Base-by-base conservation (phyloP, 495 filamentous ascomycete genomes). In the Penicillium subrubescens region DNA sequence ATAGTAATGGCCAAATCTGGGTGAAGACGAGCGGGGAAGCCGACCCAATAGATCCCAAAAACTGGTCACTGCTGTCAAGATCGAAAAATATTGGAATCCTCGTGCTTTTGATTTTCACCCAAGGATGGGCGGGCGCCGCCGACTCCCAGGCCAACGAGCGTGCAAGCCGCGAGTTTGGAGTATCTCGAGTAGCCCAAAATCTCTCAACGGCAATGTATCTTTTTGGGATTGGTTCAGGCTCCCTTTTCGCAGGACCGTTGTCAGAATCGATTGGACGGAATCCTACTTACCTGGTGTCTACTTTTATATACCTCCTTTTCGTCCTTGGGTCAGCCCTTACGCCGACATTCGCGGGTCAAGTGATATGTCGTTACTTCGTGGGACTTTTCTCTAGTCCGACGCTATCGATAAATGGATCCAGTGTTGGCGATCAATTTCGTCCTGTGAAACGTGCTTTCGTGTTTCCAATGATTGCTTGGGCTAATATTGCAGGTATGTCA, bases 311-410 rank as follows among this genome's bases (percentile, higher is more conserved):
- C 25, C 51, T 54, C 31, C 27, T 33, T 34, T 54, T 54, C 11
- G 25, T 54, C 27, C 51, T 54, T 54, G 51, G 51, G 7, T 54
- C 51, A 23, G 51, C 27, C 12, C 51, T 31, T 17, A 34, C 51
- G 51, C 27, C 51, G 15, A 54, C 51, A 8, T 54, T 54, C 51
- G 51, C 51, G 2, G 27, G 51, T 17, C 51, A 54, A 17, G 27
- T 54, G 17, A 21, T 33, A 19, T 54, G 51, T 6, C 27, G 27
- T 12, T 33, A 33, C 25, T 54, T 54, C 51, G 51, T 54, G 51
- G 51, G 51, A n/a, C 51, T 54, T 5, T 54, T 33, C 29, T 54
- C 51, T 14, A 54, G 51, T 34, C 21, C 51, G 29, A 54, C 51
- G n/a, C 51, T 33, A 19, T 54, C 51, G 15, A 54, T 54, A 8